Conservation (phyloP, 169 alveolate species). For the Plasmodium knowlesi region DNA sequence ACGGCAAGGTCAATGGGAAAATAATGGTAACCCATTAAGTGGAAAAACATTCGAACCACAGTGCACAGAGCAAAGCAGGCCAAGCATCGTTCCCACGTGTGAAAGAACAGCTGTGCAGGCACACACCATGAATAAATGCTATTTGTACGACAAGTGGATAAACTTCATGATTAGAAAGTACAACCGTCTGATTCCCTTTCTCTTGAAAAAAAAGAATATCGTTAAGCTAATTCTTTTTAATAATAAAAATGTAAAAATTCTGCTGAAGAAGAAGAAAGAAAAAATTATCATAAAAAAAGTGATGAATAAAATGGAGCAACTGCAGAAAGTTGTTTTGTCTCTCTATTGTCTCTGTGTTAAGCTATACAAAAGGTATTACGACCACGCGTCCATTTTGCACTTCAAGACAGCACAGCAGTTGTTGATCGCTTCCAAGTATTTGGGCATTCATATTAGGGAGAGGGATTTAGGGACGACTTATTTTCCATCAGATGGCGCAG, state of each 20-base stretch:
- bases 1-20: background rate
- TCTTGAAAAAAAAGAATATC: conserved; percentile 35
- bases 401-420: conserved; percentile 48
- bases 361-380: conserved; percentile 49
- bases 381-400: conserved; percentile 61
- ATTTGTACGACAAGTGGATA: conserved; percentile 56
- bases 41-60: background rate
- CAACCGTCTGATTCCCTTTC: conserved; percentile 9
- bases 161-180: conserved; percentile 34
- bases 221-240: conserved; percentile 59
- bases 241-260: conserved; percentile 27
- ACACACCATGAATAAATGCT: conserved; percentile 58
- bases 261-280: conserved; percentile 46
- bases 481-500: background rate
- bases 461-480: conserved; percentile 1
- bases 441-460: conserved; percentile 38
- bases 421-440: conserved; percentile 53
- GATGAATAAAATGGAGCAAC: conserved; percentile 9
- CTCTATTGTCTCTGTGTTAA: conserved; percentile 37
- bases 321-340: conserved; percentile 23
- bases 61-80: background rate
- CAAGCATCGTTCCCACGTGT: background rate
- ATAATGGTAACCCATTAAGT: background rate
- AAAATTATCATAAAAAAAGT: conserved; percentile 7
- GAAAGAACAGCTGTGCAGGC: background rate